These are phyloP conservation scores for Blepharisma stoltei DNA, from an alignment of 73 alveolate genomes.

Conservation along the genomic window DNA sequence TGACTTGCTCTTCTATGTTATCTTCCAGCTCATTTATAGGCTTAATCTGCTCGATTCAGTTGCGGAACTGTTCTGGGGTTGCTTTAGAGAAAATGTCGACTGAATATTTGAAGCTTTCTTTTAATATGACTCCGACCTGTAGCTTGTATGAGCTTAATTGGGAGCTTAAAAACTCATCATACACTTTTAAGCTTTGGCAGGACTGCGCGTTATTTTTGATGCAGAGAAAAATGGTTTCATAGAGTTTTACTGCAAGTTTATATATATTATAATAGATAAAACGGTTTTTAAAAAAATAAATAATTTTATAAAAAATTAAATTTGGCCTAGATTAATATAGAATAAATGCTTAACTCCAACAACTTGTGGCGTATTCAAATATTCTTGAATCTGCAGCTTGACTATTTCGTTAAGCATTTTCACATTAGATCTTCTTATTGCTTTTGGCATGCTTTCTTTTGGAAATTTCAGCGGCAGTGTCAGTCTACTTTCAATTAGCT, in stretches of 20 bases:
- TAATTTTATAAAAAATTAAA: too few species aligned
- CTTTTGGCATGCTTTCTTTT: background rate
- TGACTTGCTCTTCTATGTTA: background rate
- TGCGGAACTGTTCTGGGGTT: background rate
- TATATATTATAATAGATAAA: too few species aligned
- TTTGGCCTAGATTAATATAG: too few species aligned
- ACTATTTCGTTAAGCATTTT: background rate
- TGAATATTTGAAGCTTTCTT: constrained; percentile 6
- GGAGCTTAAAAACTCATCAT: constrained; percentile 17
- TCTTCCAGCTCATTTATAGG: constrained; percentile 1
- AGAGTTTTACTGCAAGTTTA: background rate
- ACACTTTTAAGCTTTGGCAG: background rate
- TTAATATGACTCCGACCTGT: constrained; percentile 1
- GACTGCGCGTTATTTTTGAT: background rate
- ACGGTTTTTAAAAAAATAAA: too few species aligned
- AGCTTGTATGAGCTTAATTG: background rate
- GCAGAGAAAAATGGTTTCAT: background rate
- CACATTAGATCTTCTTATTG: background rate
- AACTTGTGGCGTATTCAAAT: background rate
- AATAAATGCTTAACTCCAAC: constrained; percentile 23
- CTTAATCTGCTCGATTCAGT: background rate
- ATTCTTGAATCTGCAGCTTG: background rate
- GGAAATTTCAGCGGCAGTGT: constrained; percentile 18
- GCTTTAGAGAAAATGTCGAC: background rate
- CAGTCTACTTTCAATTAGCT: background rate